Base-by-base conservation (phyloP, 2,329 filamentous ascomycete species). In the Mollisia scopiformis region DNA sequence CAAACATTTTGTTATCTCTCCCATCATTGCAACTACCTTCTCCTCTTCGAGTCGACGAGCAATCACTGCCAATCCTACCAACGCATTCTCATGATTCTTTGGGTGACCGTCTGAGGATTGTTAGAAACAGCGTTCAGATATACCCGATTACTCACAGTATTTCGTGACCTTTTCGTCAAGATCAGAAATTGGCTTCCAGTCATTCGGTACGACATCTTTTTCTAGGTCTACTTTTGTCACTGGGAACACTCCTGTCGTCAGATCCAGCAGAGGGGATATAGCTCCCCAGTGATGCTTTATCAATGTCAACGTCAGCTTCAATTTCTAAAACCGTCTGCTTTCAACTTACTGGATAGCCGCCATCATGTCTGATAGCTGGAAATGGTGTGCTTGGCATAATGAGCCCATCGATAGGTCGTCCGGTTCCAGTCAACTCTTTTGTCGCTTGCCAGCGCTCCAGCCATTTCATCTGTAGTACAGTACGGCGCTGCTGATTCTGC, bases 21-120 rank as follows among this genome's bases (percentile, higher is more conserved):
- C 27, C 49, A 51, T 25, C 52, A 56, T 60, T 3, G 46, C 58
- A 14, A 60, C 64, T 11, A 70, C 58, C 55, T 69, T 71, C 53
- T 71, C 68, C 33, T 71, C 69, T 49, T 71, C 69, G 13, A 71
- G 61, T 16, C 65, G 55, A 16, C 66, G 59, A 21, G 61, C 69
- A 52, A 70, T 68, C 19, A 70, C 49, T 11, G 60, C 59, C 7
- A 71, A 61, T 3, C 66, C 68, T 4, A 71, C 61, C 3, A 66
- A 62, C 2, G 69, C 69, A 35, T 71, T 69, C 50, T 71, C 65
- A 31, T 69, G 66, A n/a, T 68, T 66, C 30, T 69, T 58, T 11
- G 67, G 68, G 43, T 61, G 66, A 2, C 62, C 66, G 50, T 69
- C 68, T 67, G 33, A 13, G 14, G 11, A 39, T 39, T 41, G 46